These are phyloP conservation scores for Clitoria ternatea DNA, from an alignment of 306 rosid species.

Conservation along the genomic window DNA sequence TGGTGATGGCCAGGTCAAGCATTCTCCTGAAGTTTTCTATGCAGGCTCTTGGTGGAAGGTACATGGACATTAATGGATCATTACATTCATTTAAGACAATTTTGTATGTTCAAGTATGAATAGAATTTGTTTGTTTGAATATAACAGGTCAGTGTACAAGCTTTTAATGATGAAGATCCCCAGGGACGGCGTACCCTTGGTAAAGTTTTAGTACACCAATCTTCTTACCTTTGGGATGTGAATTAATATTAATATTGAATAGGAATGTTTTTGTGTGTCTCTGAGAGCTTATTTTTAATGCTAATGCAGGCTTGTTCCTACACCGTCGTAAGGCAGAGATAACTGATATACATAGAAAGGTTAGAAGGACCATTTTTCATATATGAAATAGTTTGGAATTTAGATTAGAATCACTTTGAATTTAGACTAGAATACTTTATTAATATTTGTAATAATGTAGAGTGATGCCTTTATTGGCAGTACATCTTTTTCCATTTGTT, in stretches of 20 bases:
- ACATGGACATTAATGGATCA: slow-evolving; percentile 25
- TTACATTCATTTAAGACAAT: slow-evolving; percentile 10
- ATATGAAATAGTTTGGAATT: slow-evolving; percentile 9
- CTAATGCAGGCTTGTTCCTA: slow-evolving; percentile 80
- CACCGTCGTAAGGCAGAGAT: slow-evolving; percentile 61
- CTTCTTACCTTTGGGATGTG: slow-evolving; percentile 9
- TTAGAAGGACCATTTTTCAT: slow-evolving; percentile 28
- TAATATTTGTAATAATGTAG: neutral
- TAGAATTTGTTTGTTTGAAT: slow-evolving; percentile 30
- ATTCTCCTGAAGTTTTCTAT: slow-evolving; percentile 85
- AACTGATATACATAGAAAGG: slow-evolving; percentile 36
- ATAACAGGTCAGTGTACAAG: slow-evolving; percentile 92
- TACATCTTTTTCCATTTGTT: neutral
- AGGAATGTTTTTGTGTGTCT: slow-evolving; percentile 5
- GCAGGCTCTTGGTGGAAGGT: slow-evolving; percentile 99
- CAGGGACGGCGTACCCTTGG: slow-evolving; percentile 94
- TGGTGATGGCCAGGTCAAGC: slow-evolving; percentile 97
- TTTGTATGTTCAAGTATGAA: slow-evolving; percentile 23
- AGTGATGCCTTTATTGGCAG: neutral
- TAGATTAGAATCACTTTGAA: slow-evolving; percentile 8
- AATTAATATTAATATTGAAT: slow-evolving; percentile 1
- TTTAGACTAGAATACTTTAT: slow-evolving; percentile 19
- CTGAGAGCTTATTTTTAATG: slow-evolving; percentile 24
- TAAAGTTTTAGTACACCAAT: slow-evolving; percentile 34
- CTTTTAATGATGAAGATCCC: slow-evolving; percentile 94